Conservation (phyloP, 2,329 filamentous ascomycete species). For the Pyrenochaeta sp. region DNA sequence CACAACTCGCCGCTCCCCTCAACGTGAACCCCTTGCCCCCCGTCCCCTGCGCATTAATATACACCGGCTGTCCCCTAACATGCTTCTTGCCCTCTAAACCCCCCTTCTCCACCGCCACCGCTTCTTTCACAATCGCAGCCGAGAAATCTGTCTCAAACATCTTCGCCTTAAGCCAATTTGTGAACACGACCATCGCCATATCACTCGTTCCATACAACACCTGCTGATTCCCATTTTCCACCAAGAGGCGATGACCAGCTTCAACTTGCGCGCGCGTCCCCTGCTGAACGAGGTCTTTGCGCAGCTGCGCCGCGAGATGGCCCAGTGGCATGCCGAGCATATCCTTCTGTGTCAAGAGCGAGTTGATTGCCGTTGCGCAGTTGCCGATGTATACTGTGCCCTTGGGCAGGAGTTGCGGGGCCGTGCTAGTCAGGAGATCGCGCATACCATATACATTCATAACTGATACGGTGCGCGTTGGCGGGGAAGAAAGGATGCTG, state of each 20-base stretch:
- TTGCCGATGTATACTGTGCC: conserved; percentile 27
- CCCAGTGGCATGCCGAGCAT: conserved; percentile 27
- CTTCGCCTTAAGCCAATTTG: conserved; percentile 27
- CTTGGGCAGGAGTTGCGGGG: conserved; percentile 21
- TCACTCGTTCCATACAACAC: conserved; percentile 15
- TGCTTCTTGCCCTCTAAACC: background rate
- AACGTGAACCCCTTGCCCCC: conserved; percentile 4
- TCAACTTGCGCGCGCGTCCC: conserved; percentile 25
- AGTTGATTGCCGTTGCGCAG: conserved; percentile 6
- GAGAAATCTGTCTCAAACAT: conserved; percentile 26
- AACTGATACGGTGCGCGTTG: conserved; percentile 21
- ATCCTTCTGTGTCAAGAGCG: conserved; percentile 18
- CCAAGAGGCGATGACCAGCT: conserved; percentile 5
- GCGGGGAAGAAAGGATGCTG: conserved; percentile 1
- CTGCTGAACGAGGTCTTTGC: conserved; percentile 28
- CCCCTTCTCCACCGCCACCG: background rate
- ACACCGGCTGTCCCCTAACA: conserved; percentile 8
- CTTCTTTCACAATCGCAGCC: conserved; percentile 16
- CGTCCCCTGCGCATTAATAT: conserved; percentile 2
- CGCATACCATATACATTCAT: conserved; percentile 39
- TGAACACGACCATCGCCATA: conserved; percentile 12
- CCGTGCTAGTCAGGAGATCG: conserved; percentile 12
- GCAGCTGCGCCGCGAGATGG: conserved; percentile 30
- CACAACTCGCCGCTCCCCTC: conserved; percentile 14
- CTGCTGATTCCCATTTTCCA: background rate